Conservation (phyloP, 108 stramenopile genomes). For the Skeletonema menzelii region DNA sequence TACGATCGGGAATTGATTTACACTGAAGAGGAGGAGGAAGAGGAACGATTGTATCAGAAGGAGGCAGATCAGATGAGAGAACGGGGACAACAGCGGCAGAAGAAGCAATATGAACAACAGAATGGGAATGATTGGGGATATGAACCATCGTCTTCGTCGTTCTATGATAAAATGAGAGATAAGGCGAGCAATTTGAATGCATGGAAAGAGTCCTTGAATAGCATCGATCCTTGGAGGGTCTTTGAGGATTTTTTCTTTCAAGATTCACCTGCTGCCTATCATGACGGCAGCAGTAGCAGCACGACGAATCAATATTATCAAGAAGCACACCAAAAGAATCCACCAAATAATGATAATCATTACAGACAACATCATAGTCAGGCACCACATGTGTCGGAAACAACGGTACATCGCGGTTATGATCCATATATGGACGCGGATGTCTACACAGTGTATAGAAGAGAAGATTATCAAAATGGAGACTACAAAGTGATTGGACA, state of each 20-base stretch:
- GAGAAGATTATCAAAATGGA: slow-evolving; percentile 38
- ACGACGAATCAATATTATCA: slow-evolving; percentile 8
- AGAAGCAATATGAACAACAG: slow-evolving; percentile 9
- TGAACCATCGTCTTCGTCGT: slow-evolving; percentile 17
- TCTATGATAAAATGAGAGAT: slow-evolving; percentile 38
- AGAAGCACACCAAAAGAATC: background rate
- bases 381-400: slow-evolving; percentile 37
- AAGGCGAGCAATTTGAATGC: slow-evolving; percentile 37
- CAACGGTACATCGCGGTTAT: slow-evolving; percentile 37
- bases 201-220: slow-evolving; percentile 47
- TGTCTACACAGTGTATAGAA: slow-evolving; percentile 36
- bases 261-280: slow-evolving; percentile 13
- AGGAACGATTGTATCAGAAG: slow-evolving; percentile 16
- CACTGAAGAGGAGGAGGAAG: slow-evolving; percentile 45
- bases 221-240: slow-evolving; percentile 59
- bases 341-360: slow-evolving; percentile 3
- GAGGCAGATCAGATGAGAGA: slow-evolving; percentile 13
- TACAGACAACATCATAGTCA: slow-evolving; percentile 11
- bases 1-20: slow-evolving; percentile 56
- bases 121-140: background rate
- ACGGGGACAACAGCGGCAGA: background rate
- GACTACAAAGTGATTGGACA: slow-evolving; percentile 37
- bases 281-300: slow-evolving; percentile 14
- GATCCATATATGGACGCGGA: slow-evolving; percentile 21
- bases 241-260: slow-evolving; percentile 80